Conservation (phyloP, 2,329 filamentous ascomycete species). For the Pseudogymnoascus sp. region DNA sequence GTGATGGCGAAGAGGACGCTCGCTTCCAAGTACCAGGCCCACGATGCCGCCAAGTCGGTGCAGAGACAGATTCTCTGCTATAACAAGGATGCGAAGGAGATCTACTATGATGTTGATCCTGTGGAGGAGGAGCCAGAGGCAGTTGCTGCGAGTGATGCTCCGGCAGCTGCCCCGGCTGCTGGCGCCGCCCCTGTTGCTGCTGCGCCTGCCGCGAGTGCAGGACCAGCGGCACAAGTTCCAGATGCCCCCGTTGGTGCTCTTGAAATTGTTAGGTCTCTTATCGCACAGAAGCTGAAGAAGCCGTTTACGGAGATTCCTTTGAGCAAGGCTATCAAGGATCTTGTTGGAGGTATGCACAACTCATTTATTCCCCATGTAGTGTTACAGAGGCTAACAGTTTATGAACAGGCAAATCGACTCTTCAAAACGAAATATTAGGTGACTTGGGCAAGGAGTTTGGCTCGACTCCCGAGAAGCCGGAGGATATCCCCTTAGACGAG, state of each 20-base stretch:
- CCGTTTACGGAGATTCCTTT: constrained; percentile 78
- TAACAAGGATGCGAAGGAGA: constrained; percentile 98
- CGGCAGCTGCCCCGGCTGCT: constrained; percentile 36
- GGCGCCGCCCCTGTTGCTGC: constrained; percentile 47
- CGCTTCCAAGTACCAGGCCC: constrained; percentile 95
- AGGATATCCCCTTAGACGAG: constrained; percentile 95
- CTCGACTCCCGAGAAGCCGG: constrained; percentile 94
- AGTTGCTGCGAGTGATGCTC: constrained; percentile 35
- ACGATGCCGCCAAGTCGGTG: constrained; percentile 92
- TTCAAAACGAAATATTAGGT: constrained; percentile 97
- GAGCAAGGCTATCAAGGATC: constrained; percentile 95
- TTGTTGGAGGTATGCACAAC: constrained; percentile 75
- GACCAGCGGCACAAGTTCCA: constrained; percentile 77
- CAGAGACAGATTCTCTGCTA: constrained; percentile 98
- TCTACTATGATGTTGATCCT: constrained; percentile 97
- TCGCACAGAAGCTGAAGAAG: constrained; percentile 98
- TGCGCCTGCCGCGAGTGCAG: constrained; percentile 61
- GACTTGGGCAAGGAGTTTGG: constrained; percentile 98
- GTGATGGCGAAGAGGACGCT: constrained; percentile 96
- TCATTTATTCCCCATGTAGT: constrained; percentile 14
- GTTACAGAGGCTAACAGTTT: constrained; percentile 13
- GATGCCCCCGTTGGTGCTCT: constrained; percentile 83
- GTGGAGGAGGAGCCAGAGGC: constrained; percentile 80
- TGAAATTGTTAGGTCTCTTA: constrained; percentile 80
- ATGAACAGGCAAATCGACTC: constrained; percentile 80